Evolutionary conservation across 1,139 yeast genomes (phyloP).

Genomic region (Sugiyamaella japonica): DNA sequence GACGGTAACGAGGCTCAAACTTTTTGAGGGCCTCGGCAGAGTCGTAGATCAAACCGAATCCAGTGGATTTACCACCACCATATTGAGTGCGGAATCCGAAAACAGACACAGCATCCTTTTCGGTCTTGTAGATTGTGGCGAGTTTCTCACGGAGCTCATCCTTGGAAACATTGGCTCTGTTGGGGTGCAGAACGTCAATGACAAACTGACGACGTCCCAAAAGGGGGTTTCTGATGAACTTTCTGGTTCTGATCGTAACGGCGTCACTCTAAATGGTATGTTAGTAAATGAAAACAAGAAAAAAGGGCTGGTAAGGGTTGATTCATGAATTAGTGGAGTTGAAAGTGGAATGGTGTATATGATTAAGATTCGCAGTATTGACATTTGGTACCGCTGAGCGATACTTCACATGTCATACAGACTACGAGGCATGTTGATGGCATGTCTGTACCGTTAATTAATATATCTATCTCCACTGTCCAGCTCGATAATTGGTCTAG

Average conservation of each 20-base stretch:
- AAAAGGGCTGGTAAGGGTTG: not conserved
- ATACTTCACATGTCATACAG: too few relatives aligned
- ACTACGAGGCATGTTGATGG: too few relatives aligned
- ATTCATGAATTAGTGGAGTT: not conserved
- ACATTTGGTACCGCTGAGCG: too few relatives aligned
- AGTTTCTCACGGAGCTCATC: conserved; percentile 98
- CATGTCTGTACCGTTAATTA: too few relatives aligned
- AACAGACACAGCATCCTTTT: conserved; percentile 97
- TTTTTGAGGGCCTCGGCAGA: conserved; percentile 96
- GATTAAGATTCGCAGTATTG: too few relatives aligned
- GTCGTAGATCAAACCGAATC: conserved; percentile 99
- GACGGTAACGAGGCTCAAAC: conserved; percentile 99
- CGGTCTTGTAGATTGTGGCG: conserved; percentile 95
- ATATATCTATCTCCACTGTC: too few relatives aligned
- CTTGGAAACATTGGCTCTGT: conserved; percentile 99
- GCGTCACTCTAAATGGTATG: conserved; percentile 74
- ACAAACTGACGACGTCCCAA: conserved; percentile 99
- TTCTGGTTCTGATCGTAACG: conserved; percentile 99
- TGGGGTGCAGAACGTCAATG: conserved; percentile 99
- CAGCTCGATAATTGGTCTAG: too few relatives aligned
- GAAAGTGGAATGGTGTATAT: not conserved
- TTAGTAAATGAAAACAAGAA: conserved; percentile 4
- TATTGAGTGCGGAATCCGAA: conserved; percentile 99
- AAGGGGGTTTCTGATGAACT: conserved; percentile 99
- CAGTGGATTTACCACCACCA: conserved; percentile 99